Evolutionary conservation across 768 basidiomycete species (phyloP), one percentile per base, ranked within the genome.

Genomic region (Cystofilobasidium ferigula): DNA sequence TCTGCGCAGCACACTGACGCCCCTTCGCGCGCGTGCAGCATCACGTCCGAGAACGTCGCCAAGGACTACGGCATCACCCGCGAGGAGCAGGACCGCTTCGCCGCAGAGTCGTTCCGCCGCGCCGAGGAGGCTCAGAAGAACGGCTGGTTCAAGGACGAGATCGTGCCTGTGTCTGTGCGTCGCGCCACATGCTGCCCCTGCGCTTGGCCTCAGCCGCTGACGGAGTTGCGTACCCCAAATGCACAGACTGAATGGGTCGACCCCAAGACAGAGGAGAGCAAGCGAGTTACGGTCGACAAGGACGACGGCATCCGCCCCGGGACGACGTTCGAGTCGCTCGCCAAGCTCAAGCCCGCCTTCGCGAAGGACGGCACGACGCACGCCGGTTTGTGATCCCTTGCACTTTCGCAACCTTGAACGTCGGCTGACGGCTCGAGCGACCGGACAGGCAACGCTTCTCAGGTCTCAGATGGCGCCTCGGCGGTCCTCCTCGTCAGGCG

Each of bases 401-500:
- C 26, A n/a, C n/a, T n/a, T n/a, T n/a, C n/a, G n/a, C n/a, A n/a
- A n/a, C n/a, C n/a, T n/a, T n/a, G n/a, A n/a, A n/a, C n/a, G n/a
- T 26, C 24, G 20, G n/a, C 56, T 18, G 16, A 16, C 0, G 30
- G 1, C 45, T 34, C 30, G 2, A 38, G 16, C 36, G 30, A 38
- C 63, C 70, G 34, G 57, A n/a, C 70, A 78, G 84, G 88, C 30
- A 94, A 89, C 76, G 86, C 89, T 0, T 88, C 85, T 2, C 92
- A 95, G 74, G 83, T 94, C 57, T 90, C 90, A 7, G 92, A 95
- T 70, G 92, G 91, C 57, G 91, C 91, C 3, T 88, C 90, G 20
- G 91, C 91, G 0, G 89, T 94, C 57, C 78, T 94, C 59, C 84
- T 93, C 63, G 80, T 87, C 32, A 83, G 88, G 56, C 84, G 92